These are phyloP conservation scores for Hericium erinaceus DNA, from an alignment of 768 basidiomycete genomes.

Conservation along the genomic window DNA sequence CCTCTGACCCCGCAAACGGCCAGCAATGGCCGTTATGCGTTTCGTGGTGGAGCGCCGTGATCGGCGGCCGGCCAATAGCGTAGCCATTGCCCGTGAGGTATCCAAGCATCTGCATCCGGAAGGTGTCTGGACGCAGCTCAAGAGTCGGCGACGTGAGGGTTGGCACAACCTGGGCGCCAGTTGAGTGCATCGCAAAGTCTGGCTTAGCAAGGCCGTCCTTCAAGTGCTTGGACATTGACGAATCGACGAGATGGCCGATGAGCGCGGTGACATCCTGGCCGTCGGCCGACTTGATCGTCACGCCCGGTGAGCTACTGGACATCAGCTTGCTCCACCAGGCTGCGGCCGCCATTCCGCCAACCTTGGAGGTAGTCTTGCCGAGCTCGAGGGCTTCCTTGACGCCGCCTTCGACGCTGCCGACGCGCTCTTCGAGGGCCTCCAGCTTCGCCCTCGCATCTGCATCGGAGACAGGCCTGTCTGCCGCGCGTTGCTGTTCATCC, in stretches of 20 bases:
- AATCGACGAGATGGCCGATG: constrained; percentile 68
- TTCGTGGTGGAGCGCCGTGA: constrained; percentile 84
- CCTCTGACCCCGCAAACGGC: constrained; percentile 75
- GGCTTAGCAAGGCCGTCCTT: constrained; percentile 76
- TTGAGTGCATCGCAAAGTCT: constrained; percentile 81
- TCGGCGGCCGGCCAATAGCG: constrained; percentile 70
- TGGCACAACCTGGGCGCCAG: constrained; percentile 75
- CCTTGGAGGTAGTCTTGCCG: constrained; percentile 38
- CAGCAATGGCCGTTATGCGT: constrained; percentile 81
- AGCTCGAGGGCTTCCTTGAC: constrained; percentile 68
- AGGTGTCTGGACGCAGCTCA: constrained; percentile 46
- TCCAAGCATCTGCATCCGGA: constrained; percentile 40
- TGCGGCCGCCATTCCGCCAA: constrained; percentile 26
- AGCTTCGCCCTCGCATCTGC: constrained; percentile 50
- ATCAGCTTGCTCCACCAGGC: constrained; percentile 69
- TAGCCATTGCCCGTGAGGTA: constrained; percentile 50
- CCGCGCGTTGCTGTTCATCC: constrained; percentile 25
- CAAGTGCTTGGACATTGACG: constrained; percentile 55
- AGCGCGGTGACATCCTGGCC: constrained; percentile 67
- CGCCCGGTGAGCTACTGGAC: constrained; percentile 22
- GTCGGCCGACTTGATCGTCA: constrained; percentile 64
- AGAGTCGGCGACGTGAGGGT: constrained; percentile 75
- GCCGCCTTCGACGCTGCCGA: constrained; percentile 51
- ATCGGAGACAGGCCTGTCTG: constrained; percentile 26
- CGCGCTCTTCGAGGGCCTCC: constrained; percentile 49